A percentile compares a stretch with the other conserved stretches of the same genome.
These are phyloP conservation scores for Phytomonas sp. DNA, from an alignment of 208 protist species.

Conservation along the genomic window DNA sequence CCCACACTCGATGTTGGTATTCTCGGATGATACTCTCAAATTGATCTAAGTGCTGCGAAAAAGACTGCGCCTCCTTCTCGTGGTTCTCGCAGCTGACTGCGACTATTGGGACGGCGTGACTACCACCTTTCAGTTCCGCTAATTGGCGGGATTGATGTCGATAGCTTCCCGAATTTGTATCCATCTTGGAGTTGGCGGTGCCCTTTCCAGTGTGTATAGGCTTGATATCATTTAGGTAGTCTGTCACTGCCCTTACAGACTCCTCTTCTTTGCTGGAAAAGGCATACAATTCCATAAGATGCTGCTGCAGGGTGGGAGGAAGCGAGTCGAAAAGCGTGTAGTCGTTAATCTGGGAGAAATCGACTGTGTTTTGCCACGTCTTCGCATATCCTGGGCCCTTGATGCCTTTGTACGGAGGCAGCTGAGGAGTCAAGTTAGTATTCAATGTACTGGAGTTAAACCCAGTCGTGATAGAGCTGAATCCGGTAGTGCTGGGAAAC, in stretches of 20 bases:
- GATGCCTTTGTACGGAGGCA: constrained; percentile 56
- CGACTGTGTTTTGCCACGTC: constrained; percentile 46
- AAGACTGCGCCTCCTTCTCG: constrained; percentile 37
- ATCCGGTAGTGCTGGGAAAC: constrained; percentile 17
- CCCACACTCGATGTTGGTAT: constrained; percentile 56
- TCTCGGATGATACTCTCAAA: constrained; percentile 45
- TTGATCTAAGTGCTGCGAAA: constrained; percentile 36
- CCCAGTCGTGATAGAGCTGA: constrained; percentile 8
- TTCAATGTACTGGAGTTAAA: not conserved
- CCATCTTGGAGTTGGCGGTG: not conserved
- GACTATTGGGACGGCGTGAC: constrained; percentile 42
- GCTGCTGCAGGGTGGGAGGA: constrained; percentile 55
- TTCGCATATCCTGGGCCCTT: constrained; percentile 59
- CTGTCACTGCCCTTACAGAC: constrained; percentile 36
- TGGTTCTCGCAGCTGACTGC: constrained; percentile 53
- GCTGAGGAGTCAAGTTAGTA: constrained; percentile 10
- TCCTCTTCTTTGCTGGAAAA: constrained; percentile 68
- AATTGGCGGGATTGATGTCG: constrained; percentile 17
- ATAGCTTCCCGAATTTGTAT: constrained; percentile 17
- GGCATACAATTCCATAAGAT: constrained; percentile 62
- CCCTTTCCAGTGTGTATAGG: not conserved
- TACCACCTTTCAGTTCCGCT: constrained; percentile 22
- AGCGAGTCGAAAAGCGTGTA: constrained; percentile 59
- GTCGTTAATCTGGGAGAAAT: constrained; percentile 67
- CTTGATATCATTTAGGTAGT: constrained; percentile 45